Conservation (phyloP, 192 early-diverging fungal genomes). For the Backusella australiensis region DNA sequence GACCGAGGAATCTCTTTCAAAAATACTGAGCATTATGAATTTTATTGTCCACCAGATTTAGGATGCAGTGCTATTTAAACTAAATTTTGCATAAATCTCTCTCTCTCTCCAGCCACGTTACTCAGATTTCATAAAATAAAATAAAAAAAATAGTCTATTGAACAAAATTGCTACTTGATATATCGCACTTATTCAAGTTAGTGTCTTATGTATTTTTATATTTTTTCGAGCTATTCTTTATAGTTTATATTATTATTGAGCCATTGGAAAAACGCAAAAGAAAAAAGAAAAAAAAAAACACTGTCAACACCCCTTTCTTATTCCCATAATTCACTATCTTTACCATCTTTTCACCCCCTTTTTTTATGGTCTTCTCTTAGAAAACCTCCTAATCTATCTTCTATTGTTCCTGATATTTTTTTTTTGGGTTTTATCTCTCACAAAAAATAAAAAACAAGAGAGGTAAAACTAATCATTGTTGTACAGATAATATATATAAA, state of each 20-base stretch:
- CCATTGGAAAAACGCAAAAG: not conserved
- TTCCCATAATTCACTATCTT: not conserved
- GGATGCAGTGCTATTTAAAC: not conserved
- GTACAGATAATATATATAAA: not conserved
- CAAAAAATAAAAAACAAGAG: not conserved
- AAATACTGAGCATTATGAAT: not conserved
- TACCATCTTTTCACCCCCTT: not conserved
- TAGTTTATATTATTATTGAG: not conserved
- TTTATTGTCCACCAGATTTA: not conserved
- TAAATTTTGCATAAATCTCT: not conserved
- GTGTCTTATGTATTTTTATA: not conserved
- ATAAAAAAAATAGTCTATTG: not conserved
- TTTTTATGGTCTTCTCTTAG: not conserved
- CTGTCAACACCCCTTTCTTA: not conserved
- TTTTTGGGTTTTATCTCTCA: not conserved
- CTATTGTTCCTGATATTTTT: not conserved
- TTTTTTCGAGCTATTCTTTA: not conserved
- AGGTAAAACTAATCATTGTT: not conserved
- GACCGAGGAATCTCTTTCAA: not conserved
- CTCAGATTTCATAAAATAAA: not conserved
- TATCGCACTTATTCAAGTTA: not conserved
- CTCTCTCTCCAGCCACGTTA: not conserved
- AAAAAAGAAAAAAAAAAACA: not conserved
- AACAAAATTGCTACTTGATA: not conserved
- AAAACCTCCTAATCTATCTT: not conserved